phyloP scores from a whole-genome alignment of 495 filamentous ascomycete genomes.

The Penicillium samsonianum region DNA sequence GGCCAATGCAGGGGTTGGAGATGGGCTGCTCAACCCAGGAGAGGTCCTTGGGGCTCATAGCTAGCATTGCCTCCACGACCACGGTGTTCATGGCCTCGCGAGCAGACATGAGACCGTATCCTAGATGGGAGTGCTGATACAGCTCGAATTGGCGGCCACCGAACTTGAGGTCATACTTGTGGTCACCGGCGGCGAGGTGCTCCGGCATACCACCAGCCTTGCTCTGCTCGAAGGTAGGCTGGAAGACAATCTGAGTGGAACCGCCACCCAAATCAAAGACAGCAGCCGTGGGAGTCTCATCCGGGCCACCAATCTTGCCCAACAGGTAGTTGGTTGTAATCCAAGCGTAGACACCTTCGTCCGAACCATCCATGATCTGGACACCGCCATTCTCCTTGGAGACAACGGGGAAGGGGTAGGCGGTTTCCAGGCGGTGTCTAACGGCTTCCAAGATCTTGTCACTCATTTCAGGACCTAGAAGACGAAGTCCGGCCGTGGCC shows the following conservation, averaged over 20 bases:
- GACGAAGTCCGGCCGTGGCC: conserved; percentile 88
- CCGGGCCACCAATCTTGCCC: conserved; percentile 92
- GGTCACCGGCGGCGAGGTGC: conserved; percentile 82
- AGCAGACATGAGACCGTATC: conserved; percentile 94
- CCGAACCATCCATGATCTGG: conserved; percentile 91
- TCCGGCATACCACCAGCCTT: conserved; percentile 83
- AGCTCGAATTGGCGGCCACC: conserved; percentile 87
- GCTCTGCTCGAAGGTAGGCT: conserved; percentile 85
- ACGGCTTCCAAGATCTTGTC: conserved; percentile 84
- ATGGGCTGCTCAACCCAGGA: conserved; percentile 66
- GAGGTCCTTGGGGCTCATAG: conserved; percentile 46
- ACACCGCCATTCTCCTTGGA: conserved; percentile 81
- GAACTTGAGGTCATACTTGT: conserved; percentile 92
- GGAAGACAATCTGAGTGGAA: conserved; percentile 96
- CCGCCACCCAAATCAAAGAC: conserved; percentile 96
- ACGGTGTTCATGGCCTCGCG: conserved; percentile 78
- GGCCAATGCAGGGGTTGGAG: conserved; percentile 84
- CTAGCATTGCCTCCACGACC: conserved; percentile 63
- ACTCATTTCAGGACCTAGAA: conserved; percentile 80
- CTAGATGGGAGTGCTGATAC: conserved; percentile 98
- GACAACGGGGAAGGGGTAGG: conserved; percentile 92
- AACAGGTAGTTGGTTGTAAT: conserved; percentile 98
- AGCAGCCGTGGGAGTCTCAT: conserved; percentile 86
- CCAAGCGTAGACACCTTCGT: conserved; percentile 99
- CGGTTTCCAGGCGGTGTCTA: conserved; percentile 76